Base-by-base conservation (phyloP, 441 rosid species). In the Euphorbia celastroides region DNA sequence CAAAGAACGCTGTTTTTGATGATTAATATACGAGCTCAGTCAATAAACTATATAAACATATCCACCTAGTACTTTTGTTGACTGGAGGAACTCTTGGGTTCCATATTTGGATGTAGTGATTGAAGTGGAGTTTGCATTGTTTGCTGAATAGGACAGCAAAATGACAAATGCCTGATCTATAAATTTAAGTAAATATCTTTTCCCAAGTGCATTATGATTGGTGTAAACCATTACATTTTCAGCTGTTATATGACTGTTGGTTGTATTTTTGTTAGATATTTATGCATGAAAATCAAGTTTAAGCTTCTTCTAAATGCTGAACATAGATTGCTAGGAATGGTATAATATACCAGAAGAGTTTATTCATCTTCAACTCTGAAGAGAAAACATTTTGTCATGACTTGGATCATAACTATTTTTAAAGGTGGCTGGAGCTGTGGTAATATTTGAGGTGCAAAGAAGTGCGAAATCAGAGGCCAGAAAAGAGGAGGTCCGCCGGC, bases 401-500 rank as follows among this genome's bases (percentile, higher is more conserved):
- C 54, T 30, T 32, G 26, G 59, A 44, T 14, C 4, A 42, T 26
- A 57, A 30, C 62, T 67, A 1, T 38, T 59, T 51, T 55, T 19
- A 38, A 19, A 55, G 97, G 97, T 94, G 22, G 97, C 88, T 8
- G 96, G 96, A 69, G 92, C 72, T 30, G 81, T 75, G 62, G 84
- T 94, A 70, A 72, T 94, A 60, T 88, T 89, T 77, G 99, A 94
- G 81, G 92, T 88, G 74, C 97, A 94, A 48, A 83, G 97, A 75
- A 89, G 88, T 84, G 82, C 99, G 11, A 81, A 89, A 76, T 91
- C 96, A 69, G 99, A 94, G 74, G 88, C 97, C 64, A 85, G 83
- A 69, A 94, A 88, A 75, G 97, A 94, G 84, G 97, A 81, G 79
- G 76, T 76, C 31, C 94, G 96, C 38, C 79, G 65, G 70, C 83